Conservation (phyloP, 2,329 filamentous ascomycete species). For the Aspergillus versicolor region DNA sequence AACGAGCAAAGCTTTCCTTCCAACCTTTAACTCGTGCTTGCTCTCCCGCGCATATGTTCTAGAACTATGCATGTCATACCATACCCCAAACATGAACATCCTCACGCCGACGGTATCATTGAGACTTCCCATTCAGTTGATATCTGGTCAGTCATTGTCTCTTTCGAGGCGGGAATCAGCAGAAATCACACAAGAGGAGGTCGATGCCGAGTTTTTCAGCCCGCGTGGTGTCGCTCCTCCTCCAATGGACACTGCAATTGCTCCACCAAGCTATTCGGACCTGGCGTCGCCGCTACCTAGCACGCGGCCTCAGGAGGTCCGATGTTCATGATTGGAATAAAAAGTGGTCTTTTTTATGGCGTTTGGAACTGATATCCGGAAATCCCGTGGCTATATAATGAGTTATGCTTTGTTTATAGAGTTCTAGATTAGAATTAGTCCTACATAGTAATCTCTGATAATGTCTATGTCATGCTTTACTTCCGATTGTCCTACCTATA, state of each 20-base stretch:
- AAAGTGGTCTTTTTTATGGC: background rate
- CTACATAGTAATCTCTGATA: background rate
- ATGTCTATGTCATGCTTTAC: constrained; percentile 1
- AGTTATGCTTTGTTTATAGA: constrained; percentile 1
- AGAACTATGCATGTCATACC: constrained; percentile 57
- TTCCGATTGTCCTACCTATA: background rate
- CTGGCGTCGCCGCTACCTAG: background rate
- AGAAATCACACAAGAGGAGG: constrained; percentile 20
- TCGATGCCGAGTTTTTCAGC: constrained; percentile 22
- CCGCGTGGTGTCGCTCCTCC: constrained; percentile 17
- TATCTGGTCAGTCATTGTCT: constrained; percentile 19
- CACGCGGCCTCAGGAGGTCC: background rate
- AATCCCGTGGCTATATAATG: background rate
- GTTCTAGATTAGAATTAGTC: background rate
- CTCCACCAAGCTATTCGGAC: constrained; percentile 8
- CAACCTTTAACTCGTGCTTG: constrained; percentile 69
- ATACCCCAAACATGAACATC: constrained; percentile 47
- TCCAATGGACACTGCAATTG: background rate
- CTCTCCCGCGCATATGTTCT: constrained; percentile 64
- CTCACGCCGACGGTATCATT: constrained; percentile 41
- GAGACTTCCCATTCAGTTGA: constrained; percentile 46
- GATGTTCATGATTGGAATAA: background rate
- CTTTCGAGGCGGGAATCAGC: background rate
- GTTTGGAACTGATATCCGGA: constrained; percentile 1
- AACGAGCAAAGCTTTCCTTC: constrained; percentile 60